Evolutionary conservation across 2,329 filamentous ascomycete genomes (phyloP).

Genomic region (Colletotrichum lini): DNA sequence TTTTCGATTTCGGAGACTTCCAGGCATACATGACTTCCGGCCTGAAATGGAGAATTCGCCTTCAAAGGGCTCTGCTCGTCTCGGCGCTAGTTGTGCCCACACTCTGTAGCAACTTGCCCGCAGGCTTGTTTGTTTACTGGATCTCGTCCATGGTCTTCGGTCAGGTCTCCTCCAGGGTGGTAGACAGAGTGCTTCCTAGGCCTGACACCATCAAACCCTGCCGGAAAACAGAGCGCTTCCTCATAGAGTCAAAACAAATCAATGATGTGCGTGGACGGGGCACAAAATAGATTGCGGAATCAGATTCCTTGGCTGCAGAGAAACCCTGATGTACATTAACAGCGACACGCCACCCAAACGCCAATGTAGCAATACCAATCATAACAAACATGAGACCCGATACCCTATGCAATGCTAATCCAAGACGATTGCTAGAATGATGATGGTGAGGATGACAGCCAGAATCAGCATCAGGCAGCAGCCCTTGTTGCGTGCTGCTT

Average conservation of each 20-base stretch:
- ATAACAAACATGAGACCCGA: background rate
- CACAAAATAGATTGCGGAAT: slow-evolving; percentile 11
- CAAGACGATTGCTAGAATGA: slow-evolving; percentile 88
- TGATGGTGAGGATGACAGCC: slow-evolving; percentile 88
- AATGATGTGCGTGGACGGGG: background rate
- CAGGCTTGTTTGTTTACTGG: slow-evolving; percentile 60
- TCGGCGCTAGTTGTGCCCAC: slow-evolving; percentile 48
- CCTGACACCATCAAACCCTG: background rate
- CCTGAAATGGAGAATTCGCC: slow-evolving; percentile 23
- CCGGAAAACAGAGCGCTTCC: background rate
- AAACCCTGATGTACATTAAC: slow-evolving; percentile 40
- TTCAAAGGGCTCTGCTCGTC: slow-evolving; percentile 21
- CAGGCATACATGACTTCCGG: background rate
- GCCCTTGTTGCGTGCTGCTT: slow-evolving; percentile 93
- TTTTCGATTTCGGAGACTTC: slow-evolving; percentile 12
- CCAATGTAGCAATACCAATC: slow-evolving; percentile 26
- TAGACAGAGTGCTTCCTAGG: background rate
- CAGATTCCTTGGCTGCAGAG: slow-evolving; percentile 8
- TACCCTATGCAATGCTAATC: slow-evolving; percentile 62
- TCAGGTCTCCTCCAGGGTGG: slow-evolving; percentile 1
- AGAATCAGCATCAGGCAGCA: slow-evolving; percentile 93
- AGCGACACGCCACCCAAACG: slow-evolving; percentile 31
- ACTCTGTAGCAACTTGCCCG: slow-evolving; percentile 54
- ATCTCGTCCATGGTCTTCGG: slow-evolving; percentile 46
- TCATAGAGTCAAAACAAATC: background rate